Evolutionary conservation across 371 early-diverging fungal species (phyloP).

Genomic region (Mucor velutinosus): DNA sequence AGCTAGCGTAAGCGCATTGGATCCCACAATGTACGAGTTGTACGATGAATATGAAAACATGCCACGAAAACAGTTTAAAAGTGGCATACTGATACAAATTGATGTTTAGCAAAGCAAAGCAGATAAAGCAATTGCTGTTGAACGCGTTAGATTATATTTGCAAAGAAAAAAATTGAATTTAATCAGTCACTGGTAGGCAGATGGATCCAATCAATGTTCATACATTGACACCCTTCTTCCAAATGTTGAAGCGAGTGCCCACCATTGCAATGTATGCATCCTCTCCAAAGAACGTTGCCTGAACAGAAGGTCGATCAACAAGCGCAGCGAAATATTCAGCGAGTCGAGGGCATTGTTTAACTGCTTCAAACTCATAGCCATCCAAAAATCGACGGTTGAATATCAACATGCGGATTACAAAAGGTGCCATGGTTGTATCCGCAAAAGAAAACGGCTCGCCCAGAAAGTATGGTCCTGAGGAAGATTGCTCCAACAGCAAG

Average conservation of each 20-base stretch:
- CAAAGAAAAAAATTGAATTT: neutral
- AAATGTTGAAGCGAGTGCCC: neutral
- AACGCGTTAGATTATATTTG: neutral
- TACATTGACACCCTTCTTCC: neutral
- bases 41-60: constrained; percentile 5
- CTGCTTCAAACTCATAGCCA: neutral
- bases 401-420: neutral
- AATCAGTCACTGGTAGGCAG: neutral
- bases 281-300: neutral
- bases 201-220: neutral
- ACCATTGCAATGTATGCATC: neutral
- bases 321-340: neutral
- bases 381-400: neutral
- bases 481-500: neutral
- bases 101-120: neutral
- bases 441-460: neutral
- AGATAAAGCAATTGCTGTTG: neutral
- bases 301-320: neutral
- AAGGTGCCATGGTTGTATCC: neutral
- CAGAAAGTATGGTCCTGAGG: neutral
- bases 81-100: neutral
- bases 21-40: constrained; percentile 10
- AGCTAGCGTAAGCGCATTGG: neutral
- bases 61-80: too few relatives aligned
- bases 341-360: neutral